Evolutionary conservation across 2,329 filamentous ascomycete species (phyloP), one percentile per base, ranked within the genome.

Genomic region (Fusarium odoratissimum): DNA sequence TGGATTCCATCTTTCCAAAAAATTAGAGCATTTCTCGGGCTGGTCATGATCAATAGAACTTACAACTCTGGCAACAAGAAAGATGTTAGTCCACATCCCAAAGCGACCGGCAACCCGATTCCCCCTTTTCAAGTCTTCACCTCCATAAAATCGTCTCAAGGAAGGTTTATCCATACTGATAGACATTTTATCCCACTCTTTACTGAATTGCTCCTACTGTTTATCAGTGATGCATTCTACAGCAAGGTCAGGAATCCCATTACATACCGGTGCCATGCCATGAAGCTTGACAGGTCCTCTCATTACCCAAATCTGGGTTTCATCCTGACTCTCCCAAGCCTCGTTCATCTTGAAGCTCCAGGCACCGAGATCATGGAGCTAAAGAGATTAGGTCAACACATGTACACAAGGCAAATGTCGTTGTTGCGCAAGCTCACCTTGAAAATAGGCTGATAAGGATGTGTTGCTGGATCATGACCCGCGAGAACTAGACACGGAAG

Each of bases 41-140:
- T 23, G 23, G 30, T 35, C 19, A 23, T 51, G n/a, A 6, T 33
- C 16, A 25, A 19, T 13, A 19, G n/a, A 21, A 73, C 76, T 73
- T 33, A 78, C 78, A 44, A 77, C 68, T 65, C 71, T 76, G 9
- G 63, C 78, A 25, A 78, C 73, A 35, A 77, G 62, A 49, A 79
- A 80, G 33, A 79, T 58, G 44, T 78, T 79, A 4, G 78, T 79
- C 78, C 78, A 80, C 12, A 59, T 64, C 4, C 78, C 78, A 59
- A 70, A 80, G 35, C 78, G 77, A 1, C 78, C 78, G 3, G 77
- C 78, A 44, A 78, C 64, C 10, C 16, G 28, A 51, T 37, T 44
- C 28, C 69, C 68, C 3, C 23, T 67, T n/a, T 13, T 10, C 12
- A 52, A 16, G n/a, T 55, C 45, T 13, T 64, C 60, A 14, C 75